Evolutionary conservation across 2,329 filamentous ascomycete species (phyloP).

Genomic region (Aspergillus brunneoviolaceus): DNA sequence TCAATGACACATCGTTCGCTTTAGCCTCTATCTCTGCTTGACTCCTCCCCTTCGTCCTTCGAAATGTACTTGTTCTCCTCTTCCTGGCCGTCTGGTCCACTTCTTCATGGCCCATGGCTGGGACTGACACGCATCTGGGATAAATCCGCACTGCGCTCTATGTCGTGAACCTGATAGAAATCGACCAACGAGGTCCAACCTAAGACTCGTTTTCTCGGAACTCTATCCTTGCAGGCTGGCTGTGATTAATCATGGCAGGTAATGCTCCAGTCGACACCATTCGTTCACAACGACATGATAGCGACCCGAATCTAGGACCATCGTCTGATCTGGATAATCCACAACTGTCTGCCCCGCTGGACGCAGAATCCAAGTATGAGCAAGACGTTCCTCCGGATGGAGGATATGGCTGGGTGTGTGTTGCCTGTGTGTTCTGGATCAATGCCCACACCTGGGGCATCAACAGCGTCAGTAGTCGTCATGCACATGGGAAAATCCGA

Average conservation of each 20-base stretch:
- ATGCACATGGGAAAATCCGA: background rate
- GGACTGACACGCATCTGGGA: background rate
- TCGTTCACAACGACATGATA: constrained; percentile 20
- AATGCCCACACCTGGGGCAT: constrained; percentile 75
- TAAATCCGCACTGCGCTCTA: background rate
- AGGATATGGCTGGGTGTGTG: constrained; percentile 63
- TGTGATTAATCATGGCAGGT: constrained; percentile 28
- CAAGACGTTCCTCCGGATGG: constrained; percentile 51
- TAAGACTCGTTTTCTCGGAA: background rate
- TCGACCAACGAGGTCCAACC: background rate
- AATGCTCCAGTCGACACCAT: constrained; percentile 34
- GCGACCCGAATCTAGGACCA: background rate
- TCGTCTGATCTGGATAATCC: constrained; percentile 10
- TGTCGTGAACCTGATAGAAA: background rate
- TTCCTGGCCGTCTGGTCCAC: background rate
- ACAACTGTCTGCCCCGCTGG: constrained; percentile 13
- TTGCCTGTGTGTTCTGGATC: constrained; percentile 55
- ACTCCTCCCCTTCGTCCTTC: background rate
- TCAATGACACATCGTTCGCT: constrained; percentile 14
- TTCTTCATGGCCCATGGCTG: background rate
- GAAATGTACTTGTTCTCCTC: background rate
- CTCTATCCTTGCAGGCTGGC: background rate
- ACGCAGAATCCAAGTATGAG: constrained; percentile 31
- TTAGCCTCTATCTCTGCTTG: background rate
- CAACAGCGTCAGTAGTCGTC: constrained; percentile 55